phyloP scores from a whole-genome alignment of 768 basidiomycete species.

The Hysterangium stoloniferum region DNA sequence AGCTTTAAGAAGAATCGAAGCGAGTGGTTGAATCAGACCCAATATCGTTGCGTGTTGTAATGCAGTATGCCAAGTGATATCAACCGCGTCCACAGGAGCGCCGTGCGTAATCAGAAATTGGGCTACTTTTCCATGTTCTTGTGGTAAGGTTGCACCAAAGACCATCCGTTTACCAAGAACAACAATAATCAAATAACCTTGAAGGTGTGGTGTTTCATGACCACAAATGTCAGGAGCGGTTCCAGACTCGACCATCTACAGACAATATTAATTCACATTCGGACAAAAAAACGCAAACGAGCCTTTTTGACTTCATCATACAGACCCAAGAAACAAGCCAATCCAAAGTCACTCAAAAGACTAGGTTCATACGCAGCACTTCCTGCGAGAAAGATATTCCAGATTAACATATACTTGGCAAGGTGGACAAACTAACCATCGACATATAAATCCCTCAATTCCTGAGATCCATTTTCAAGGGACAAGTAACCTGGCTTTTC shows the following conservation, averaged over 20 bases:
- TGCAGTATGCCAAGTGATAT: conserved; percentile 43
- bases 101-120: conserved; percentile 32
- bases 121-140: background rate
- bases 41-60: conserved; percentile 38
- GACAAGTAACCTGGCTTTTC: background rate
- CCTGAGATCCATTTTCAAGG: background rate
- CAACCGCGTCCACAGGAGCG: conserved; percentile 32
- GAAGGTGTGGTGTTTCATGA: conserved; percentile 36
- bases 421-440: background rate
- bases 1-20: conserved; percentile 32
- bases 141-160: background rate
- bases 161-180: conserved; percentile 26
- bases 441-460: background rate
- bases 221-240: conserved; percentile 30
- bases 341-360: background rate
- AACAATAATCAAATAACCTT: conserved; percentile 35
- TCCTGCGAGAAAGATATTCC: background rate
- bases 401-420: background rate
- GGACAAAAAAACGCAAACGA: background rate
- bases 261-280: background rate
- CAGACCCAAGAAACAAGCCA: background rate
- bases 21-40: conserved; percentile 23
- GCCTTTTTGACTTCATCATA: background rate
- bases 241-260: conserved; percentile 23
- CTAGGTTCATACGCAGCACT: background rate